Conservation (phyloP, 352 stramenopile species). For the Saprolegnia diclina region DNA sequence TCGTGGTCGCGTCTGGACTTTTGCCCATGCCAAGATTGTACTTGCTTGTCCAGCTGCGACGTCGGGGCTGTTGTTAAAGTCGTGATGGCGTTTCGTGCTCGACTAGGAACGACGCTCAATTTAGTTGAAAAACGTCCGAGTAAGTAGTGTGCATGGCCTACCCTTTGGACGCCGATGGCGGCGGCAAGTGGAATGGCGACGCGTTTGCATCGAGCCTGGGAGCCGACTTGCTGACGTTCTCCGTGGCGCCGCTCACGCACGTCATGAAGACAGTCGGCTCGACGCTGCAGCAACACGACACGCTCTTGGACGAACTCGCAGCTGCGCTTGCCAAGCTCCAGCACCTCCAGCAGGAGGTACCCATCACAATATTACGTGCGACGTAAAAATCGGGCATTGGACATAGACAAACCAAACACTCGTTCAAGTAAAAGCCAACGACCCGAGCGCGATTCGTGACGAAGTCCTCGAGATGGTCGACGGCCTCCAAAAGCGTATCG, state of each 20-base stretch:
- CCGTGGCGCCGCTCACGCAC: conserved; percentile 23
- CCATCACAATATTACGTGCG: background rate
- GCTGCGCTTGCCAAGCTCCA: conserved; percentile 8
- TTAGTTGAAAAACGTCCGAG: too few relatives aligned
- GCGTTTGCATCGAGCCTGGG: conserved; percentile 11
- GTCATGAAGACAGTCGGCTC: conserved; percentile 24
- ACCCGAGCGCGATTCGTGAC: background rate
- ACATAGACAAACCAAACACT: background rate
- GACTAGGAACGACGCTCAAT: too few relatives aligned
- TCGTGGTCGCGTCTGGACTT: too few relatives aligned
- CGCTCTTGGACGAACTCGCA: conserved; percentile 20
- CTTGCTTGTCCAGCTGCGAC: too few relatives aligned
- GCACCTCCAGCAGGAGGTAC: conserved; percentile 13
- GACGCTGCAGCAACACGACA: conserved; percentile 24
- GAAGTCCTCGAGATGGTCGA: conserved; percentile 19
- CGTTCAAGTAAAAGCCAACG: background rate
- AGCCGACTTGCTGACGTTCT: conserved; percentile 22
- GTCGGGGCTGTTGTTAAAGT: too few relatives aligned
- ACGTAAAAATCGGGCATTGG: background rate
- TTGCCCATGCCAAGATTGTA: too few relatives aligned
- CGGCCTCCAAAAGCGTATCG: conserved; percentile 7
- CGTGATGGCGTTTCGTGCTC: too few relatives aligned
- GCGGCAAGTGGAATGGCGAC: conserved; percentile 21
- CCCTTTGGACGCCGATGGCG: background rate
- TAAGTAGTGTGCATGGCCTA: conserved; percentile 2